Evolutionary conservation across 2,329 filamentous ascomycete species (phyloP).

Genomic region (Beauveria sp.): DNA sequence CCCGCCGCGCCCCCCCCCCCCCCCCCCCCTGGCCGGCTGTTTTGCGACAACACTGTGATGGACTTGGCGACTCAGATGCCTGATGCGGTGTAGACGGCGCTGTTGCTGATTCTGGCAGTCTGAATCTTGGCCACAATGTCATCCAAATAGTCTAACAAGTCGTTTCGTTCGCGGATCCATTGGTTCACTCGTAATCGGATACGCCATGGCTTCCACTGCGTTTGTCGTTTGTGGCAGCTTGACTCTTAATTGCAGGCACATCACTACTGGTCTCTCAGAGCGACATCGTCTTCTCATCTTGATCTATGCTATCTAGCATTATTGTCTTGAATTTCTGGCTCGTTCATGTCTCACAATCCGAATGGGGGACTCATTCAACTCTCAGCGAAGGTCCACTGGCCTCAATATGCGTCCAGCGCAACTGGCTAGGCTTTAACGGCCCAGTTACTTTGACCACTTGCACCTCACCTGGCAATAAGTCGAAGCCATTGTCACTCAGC

Average conservation of each 20-base stretch:
- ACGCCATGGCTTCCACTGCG: neutral
- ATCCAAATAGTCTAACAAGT: constrained; percentile 61
- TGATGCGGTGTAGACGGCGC: neutral
- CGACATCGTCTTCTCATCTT: neutral
- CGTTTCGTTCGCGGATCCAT: constrained; percentile 40
- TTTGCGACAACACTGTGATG: neutral
- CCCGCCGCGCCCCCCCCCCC: too few relatives aligned
- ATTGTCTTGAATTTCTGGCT: too few relatives aligned
- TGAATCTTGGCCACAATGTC: constrained; percentile 63
- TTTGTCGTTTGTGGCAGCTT: neutral
- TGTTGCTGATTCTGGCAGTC: constrained; percentile 29
- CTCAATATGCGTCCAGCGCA: constrained; percentile 16
- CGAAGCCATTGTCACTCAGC: constrained; percentile 51
- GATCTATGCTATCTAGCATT: too few relatives aligned
- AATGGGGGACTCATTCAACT: neutral
- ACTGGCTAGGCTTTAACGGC: constrained; percentile 2
- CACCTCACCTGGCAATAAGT: constrained; percentile 43
- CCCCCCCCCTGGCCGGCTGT: neutral
- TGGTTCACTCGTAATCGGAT: neutral
- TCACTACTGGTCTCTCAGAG: neutral
- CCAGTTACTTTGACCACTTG: constrained; percentile 16
- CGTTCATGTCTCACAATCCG: too few relatives aligned
- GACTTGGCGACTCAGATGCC: neutral
- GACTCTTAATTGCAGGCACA: neutral
- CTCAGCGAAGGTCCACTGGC: constrained; percentile 8